phyloP scores from a whole-genome alignment of 768 basidiomycete genomes.

The Termitomyces bulborhizus region DNA sequence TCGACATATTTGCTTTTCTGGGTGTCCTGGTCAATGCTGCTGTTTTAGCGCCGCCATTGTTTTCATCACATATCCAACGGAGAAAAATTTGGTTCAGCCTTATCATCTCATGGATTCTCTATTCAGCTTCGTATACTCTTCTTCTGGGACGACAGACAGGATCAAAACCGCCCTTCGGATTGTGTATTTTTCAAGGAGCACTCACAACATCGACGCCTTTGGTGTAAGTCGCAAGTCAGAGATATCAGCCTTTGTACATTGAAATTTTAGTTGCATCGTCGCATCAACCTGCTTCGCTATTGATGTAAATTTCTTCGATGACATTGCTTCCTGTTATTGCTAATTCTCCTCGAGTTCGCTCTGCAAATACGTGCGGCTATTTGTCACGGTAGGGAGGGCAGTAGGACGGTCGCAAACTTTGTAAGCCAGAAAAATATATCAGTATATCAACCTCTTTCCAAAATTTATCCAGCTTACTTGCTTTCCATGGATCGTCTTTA shows the following conservation, averaged over 20 bases:
- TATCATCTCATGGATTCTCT: slow-evolving; percentile 1
- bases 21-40: neutral
- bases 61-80: neutral
- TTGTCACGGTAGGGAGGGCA: neutral
- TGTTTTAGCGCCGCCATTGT: neutral
- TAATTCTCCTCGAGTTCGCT: neutral
- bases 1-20: neutral
- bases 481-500: slow-evolving; percentile 1
- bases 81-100: slow-evolving; percentile 4
- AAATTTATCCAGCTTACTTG: neutral
- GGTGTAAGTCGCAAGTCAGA: slow-evolving; percentile 1
- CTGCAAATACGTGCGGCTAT: neutral
- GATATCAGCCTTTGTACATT: neutral
- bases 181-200: slow-evolving; percentile 6
- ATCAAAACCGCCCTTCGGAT: slow-evolving; percentile 2
- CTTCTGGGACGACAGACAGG: slow-evolving; percentile 3
- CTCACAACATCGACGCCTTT: slow-evolving; percentile 1
- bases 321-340: neutral
- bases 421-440: neutral
- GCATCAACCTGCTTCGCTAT: slow-evolving; percentile 7
- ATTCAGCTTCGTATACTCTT: slow-evolving; percentile 5
- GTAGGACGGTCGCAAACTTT: neutral
- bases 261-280: slow-evolving; percentile 3
- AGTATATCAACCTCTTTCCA: neutral
- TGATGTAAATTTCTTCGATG: neutral